Evolutionary conservation across 495 filamentous ascomycete genomes (phyloP).

Genomic region (Barbatosphaeria neglecta): DNA sequence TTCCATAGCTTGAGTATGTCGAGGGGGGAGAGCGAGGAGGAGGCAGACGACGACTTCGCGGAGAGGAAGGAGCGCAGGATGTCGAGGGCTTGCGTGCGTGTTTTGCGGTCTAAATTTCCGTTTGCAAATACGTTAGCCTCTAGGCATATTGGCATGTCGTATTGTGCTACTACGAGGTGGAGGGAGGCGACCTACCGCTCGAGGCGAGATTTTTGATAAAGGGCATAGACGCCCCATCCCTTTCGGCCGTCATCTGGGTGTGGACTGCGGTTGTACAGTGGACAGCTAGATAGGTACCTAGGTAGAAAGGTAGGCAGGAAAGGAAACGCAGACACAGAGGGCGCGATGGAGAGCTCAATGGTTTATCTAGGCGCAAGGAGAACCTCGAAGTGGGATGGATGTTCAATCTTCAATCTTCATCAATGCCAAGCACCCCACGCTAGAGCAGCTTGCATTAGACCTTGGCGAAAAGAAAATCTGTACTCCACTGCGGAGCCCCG

Average conservation of each 20-base stretch:
- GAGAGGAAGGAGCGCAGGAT: constrained; percentile 74
- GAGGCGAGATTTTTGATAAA: constrained; percentile 42
- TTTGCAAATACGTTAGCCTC: constrained; percentile 13
- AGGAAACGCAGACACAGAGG: too few relatives aligned
- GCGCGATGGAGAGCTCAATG: too few relatives aligned
- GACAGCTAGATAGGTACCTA: too few relatives aligned
- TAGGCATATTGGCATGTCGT: background rate
- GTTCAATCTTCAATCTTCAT: too few relatives aligned
- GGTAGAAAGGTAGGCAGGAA: too few relatives aligned
- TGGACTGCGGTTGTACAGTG: background rate
- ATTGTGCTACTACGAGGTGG: background rate
- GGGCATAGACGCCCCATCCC: constrained; percentile 29
- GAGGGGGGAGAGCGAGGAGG: constrained; percentile 46
- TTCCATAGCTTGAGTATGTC: constrained; percentile 93
- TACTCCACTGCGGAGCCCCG: too few relatives aligned
- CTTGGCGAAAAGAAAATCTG: too few relatives aligned
- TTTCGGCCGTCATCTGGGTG: constrained; percentile 27
- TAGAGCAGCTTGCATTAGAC: too few relatives aligned
- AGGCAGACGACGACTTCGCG: constrained; percentile 35
- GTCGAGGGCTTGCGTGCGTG: constrained; percentile 66
- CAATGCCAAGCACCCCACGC: too few relatives aligned
- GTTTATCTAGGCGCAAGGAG: too few relatives aligned
- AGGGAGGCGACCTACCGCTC: constrained; percentile 25
- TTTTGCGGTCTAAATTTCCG: constrained; percentile 53
- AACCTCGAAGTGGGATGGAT: too few relatives aligned